Conservation (phyloP, 129 eudicot species). For the Lonicera japonica region DNA sequence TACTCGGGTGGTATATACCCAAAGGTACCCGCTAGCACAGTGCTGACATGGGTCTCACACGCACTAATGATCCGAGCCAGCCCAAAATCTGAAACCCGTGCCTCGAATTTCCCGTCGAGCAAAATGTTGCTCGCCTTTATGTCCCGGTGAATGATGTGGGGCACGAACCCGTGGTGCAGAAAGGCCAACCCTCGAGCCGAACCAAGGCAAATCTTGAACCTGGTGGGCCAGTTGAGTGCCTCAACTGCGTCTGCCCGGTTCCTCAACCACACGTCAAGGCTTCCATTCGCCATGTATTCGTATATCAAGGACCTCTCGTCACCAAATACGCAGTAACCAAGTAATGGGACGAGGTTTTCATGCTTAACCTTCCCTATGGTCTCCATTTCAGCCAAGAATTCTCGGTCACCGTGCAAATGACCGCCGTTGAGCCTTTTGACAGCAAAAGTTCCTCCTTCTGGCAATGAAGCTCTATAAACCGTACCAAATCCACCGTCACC, state of each 20-base stretch:
- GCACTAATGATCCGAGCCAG: slow-evolving; percentile 91
- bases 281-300: slow-evolving; percentile 93
- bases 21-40: slow-evolving; percentile 80
- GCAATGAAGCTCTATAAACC: slow-evolving; percentile 70
- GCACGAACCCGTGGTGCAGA: slow-evolving; percentile 82
- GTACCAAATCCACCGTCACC: slow-evolving; percentile 97
- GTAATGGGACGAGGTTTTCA: slow-evolving; percentile 59
- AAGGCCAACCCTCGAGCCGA: slow-evolving; percentile 85
- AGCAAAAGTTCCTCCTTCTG: slow-evolving; percentile 64
- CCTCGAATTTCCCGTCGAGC: slow-evolving; percentile 63
- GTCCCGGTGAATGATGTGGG: slow-evolving; percentile 88
- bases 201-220: slow-evolving; percentile 68
- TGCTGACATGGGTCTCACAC: slow-evolving; percentile 89
- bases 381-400: slow-evolving; percentile 91
- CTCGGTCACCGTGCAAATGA: slow-evolving; percentile 73
- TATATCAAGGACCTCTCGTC: slow-evolving; percentile 84
- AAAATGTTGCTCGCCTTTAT: slow-evolving; percentile 89
- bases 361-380: slow-evolving; percentile 90
- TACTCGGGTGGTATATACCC: slow-evolving; percentile 98
- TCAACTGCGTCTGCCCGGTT: slow-evolving; percentile 68
- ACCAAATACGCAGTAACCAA: slow-evolving; percentile 74
- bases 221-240: slow-evolving; percentile 80
- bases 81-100: slow-evolving; percentile 89
- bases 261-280: slow-evolving; percentile 79
- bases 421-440: slow-evolving; percentile 87